Conservation (phyloP, 805 yeast genomes). For the Metschnikowia peoriensis region DNA sequence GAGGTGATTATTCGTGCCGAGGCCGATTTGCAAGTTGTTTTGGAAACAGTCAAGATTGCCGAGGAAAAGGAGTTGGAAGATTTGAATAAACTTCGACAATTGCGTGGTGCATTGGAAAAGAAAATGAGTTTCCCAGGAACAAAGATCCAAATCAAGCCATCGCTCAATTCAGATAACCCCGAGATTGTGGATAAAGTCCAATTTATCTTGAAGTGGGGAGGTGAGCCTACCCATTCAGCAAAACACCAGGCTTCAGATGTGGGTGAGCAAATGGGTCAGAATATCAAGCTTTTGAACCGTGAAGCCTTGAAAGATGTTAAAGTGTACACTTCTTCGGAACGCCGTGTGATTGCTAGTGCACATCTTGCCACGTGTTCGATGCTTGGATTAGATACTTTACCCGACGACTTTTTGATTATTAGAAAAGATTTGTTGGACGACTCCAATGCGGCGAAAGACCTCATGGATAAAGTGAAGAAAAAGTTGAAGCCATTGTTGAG, state of each 20-base stretch:
- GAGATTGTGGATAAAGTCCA: conserved; percentile 91
- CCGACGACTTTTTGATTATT: conserved; percentile 75
- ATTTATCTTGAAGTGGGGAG: conserved; percentile 97
- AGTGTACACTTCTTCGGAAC: conserved; percentile 87
- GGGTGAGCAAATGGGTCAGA: conserved; percentile 95
- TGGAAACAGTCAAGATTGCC: conserved; percentile 81
- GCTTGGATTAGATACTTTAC: conserved; percentile 61
- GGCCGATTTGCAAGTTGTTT: conserved; percentile 78
- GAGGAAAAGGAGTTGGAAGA: conserved; percentile 80
- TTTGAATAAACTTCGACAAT: conserved; percentile 66
- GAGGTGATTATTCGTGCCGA: conserved; percentile 94
- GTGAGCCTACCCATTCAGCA: conserved; percentile 98
- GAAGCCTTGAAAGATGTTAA: conserved; percentile 81
- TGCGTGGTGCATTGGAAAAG: conserved; percentile 81
- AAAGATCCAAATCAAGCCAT: conserved; percentile 91
- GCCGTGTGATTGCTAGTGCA: conserved; percentile 92
- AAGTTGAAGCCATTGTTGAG: conserved; percentile 90
- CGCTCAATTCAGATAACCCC: conserved; percentile 54
- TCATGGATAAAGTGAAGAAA: conserved; percentile 97
- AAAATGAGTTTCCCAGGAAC: conserved; percentile 93
- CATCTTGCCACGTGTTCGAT: conserved; percentile 79
- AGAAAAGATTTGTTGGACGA: conserved; percentile 92
- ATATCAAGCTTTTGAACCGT: conserved; percentile 79
- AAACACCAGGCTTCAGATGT: conserved; percentile 90
- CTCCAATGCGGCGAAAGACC: conserved; percentile 95